Conservation (phyloP, 179 eudicot species). For the Spergularia azorica region DNA sequence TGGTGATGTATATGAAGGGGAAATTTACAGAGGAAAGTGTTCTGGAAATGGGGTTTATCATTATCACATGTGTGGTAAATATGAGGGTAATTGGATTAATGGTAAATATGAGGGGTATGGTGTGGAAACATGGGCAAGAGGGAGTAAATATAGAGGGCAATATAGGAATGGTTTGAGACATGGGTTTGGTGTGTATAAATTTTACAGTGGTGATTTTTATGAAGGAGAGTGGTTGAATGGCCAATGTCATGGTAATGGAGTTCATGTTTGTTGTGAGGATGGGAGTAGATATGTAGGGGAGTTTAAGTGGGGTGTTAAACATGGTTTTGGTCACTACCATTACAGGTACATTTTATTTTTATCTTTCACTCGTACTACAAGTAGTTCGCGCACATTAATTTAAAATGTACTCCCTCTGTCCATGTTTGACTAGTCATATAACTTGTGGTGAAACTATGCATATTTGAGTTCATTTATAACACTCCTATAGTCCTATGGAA, state of each 20-base stretch:
- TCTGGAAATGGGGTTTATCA: slow-evolving; percentile 96
- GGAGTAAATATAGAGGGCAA: slow-evolving; percentile 85
- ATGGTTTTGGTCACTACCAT: slow-evolving; percentile 94
- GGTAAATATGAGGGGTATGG: slow-evolving; percentile 99
- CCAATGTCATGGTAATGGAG: slow-evolving; percentile 89
- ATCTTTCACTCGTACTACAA: not conserved
- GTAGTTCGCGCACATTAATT: not conserved
- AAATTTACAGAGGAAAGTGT: slow-evolving; percentile 82
- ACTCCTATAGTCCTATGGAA: too few relatives aligned
- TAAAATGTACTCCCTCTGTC: slow-evolving; percentile 10
- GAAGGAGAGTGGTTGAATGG: slow-evolving; percentile 95
- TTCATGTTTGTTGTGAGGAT: slow-evolving; percentile 77
- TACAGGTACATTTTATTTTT: slow-evolving; percentile 59
- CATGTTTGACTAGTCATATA: not conserved
- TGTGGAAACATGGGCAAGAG: slow-evolving; percentile 93
- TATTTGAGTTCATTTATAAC: too few relatives aligned
- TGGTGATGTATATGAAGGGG: slow-evolving; percentile 98
- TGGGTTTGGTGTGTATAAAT: slow-evolving; percentile 93
- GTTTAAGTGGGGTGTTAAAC: slow-evolving; percentile 96
- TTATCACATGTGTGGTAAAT: slow-evolving; percentile 92
- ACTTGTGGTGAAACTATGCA: too few relatives aligned
- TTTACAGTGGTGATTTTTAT: slow-evolving; percentile 90
- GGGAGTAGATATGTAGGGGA: slow-evolving; percentile 91
- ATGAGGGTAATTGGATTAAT: slow-evolving; percentile 97
- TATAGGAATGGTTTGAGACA: slow-evolving; percentile 91